These are phyloP conservation scores for Penicillium paxilli DNA, from an alignment of 495 filamentous ascomycete species.

Conservation along the genomic window DNA sequence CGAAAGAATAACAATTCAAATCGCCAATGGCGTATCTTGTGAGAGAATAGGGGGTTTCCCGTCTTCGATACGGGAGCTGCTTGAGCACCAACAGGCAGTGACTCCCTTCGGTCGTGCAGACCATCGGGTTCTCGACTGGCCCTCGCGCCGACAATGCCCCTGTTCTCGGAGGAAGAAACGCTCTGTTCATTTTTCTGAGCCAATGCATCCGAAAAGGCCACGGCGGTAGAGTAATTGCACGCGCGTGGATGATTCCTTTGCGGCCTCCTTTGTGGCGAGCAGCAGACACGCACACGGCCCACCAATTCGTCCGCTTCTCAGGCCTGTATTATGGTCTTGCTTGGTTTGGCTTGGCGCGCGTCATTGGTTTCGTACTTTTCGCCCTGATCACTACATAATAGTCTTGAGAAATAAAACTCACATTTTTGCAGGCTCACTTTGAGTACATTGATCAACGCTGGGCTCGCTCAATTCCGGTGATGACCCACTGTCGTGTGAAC, in stretches of 20 bases:
- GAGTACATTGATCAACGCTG: too few relatives aligned
- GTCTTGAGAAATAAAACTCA: too few relatives aligned
- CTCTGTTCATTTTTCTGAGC: not conserved
- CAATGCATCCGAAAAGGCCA: not conserved
- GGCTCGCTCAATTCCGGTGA: too few relatives aligned
- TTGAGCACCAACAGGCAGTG: not conserved
- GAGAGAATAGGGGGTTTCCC: not conserved
- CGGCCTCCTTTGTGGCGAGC: too few relatives aligned
- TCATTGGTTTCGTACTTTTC: too few relatives aligned
- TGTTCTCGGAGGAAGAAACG: not conserved
- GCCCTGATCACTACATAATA: too few relatives aligned
- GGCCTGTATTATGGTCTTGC: too few relatives aligned
- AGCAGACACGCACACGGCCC: too few relatives aligned
- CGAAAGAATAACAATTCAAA: not conserved
- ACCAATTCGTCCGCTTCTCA: too few relatives aligned
- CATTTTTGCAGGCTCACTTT: too few relatives aligned
- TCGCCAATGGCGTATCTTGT: not conserved
- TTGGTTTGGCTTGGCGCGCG: too few relatives aligned
- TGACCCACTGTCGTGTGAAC: too few relatives aligned
- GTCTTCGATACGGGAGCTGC: not conserved
- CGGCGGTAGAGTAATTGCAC: not conserved
- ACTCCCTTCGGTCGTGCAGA: not conserved
- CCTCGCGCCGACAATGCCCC: not conserved
- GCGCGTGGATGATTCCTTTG: not conserved
- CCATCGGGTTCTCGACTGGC: not conserved